phyloP scores from a whole-genome alignment of 192 early-diverging fungal species.

The Entomortierella parvispora region DNA sequence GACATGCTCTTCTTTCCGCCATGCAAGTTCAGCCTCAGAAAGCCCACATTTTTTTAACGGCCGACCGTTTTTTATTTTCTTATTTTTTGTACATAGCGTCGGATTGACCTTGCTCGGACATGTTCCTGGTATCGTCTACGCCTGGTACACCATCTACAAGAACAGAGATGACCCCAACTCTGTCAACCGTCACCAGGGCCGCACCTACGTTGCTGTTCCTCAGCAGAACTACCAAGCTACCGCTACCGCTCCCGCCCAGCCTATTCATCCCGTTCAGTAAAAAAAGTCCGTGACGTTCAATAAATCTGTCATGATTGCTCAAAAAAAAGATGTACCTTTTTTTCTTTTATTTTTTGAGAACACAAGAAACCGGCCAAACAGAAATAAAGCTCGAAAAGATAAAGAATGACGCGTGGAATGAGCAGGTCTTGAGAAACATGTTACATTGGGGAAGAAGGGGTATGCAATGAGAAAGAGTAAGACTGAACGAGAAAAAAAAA shows the following conservation, averaged over 20 bases:
- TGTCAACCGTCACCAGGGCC: conserved; percentile 12
- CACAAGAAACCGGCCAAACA: too few species aligned
- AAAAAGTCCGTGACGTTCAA: background rate
- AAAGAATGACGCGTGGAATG: background rate
- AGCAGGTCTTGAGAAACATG: too few species aligned
- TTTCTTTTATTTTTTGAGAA: too few species aligned
- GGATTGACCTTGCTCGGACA: conserved; percentile 43
- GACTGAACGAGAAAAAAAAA: background rate
- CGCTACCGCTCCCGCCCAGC: conserved; percentile 1
- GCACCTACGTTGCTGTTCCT: conserved; percentile 20
- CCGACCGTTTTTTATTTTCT: background rate
- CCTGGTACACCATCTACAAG: conserved; percentile 41
- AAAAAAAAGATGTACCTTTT: too few species aligned
- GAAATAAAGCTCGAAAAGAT: too few species aligned
- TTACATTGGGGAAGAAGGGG: too few species aligned
- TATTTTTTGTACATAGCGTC: background rate
- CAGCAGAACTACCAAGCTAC: conserved; percentile 31
- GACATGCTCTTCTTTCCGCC: too few species aligned
- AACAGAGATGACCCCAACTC: conserved; percentile 33
- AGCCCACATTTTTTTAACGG: background rate
- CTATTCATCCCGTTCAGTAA: too few species aligned
- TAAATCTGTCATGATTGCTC: too few species aligned
- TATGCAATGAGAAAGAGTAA: background rate
- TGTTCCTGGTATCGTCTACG: conserved; percentile 32
- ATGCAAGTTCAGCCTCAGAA: too few species aligned